Base-by-base conservation (phyloP, 2,329 filamentous ascomycete genomes). In the Calonectria naviculata region DNA sequence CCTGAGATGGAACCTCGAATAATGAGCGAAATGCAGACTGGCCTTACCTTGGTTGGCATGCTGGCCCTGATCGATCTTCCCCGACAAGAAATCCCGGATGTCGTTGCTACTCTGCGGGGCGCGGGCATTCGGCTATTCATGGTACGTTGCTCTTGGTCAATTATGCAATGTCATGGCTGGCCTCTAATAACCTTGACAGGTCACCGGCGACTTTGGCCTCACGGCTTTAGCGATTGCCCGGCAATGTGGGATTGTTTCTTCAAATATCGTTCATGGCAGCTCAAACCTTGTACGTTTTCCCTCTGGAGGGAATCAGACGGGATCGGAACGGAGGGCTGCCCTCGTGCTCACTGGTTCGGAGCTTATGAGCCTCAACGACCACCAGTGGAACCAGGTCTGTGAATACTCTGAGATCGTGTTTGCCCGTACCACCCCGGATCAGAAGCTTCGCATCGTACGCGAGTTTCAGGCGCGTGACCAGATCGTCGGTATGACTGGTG, bases 21-120 rank as follows among this genome's bases (percentile, higher is more conserved):
- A 66, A 86, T 87, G 63, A 84, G 87, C 21, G 84, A 90, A 58
- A 86, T 89, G 42, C 85, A 82, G 63, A 84, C 87, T 4, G 88
- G 91, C 4, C 87, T 97, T 34, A 90, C 88, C 0, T 90, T 96
- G 73, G 89, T 93, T 28, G 94, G 94, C 19, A 84, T 97, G 6
- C 89, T 95, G 28, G 93, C 93, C 44, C 91, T 97, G 36, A 93
- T 94, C 65, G 94, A 96, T 75, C 94, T 94, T 1, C 91, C 94
- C 65, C 91, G 94, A 0, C 88, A 90, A 0, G 94, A 95, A 79
- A 94, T 94, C 5, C 90, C 89, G 0, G 88, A 88, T 3, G 90
- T 93, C 0, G 89, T 94, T 46, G 83, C 85, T n/a, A 93, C 89
- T 1, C 85, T 95, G 15, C 89, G 93, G 17, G 86, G 89, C 1